Conservation (phyloP, 805 yeast genomes). For the Sugiyamaella americana region DNA sequence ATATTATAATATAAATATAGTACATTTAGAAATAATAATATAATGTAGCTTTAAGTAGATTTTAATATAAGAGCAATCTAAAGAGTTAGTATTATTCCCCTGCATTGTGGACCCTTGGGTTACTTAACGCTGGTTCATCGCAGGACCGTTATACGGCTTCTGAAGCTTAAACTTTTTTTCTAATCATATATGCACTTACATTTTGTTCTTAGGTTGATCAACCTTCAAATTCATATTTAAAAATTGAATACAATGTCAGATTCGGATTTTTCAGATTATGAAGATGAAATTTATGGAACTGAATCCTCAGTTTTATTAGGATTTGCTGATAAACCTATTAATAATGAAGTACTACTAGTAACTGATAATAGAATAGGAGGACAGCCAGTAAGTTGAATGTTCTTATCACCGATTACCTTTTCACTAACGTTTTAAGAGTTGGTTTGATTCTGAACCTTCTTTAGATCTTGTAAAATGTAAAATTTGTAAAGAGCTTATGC, state of each 20-base stretch:
- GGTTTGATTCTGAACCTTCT: constrained; percentile 65
- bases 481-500: constrained; percentile 56
- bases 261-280: constrained; percentile 34
- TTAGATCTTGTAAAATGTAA: constrained; percentile 51
- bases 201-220: too few relatives aligned
- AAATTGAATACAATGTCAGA: neutral
- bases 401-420: constrained; percentile 50
- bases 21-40: too few relatives aligned
- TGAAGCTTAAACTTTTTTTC: too few relatives aligned
- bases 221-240: too few relatives aligned
- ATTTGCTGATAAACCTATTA: constrained; percentile 27
- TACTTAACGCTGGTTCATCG: too few relatives aligned
- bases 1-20: too few relatives aligned
- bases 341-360: constrained; percentile 10
- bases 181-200: too few relatives aligned
- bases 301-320: constrained; percentile 34
- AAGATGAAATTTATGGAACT: constrained; percentile 20
- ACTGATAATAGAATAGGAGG: constrained; percentile 14
- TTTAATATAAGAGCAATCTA: too few relatives aligned
- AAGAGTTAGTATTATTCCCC: too few relatives aligned
- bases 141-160: too few relatives aligned
- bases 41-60: too few relatives aligned
- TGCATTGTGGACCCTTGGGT: too few relatives aligned
- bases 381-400: constrained; percentile 9
- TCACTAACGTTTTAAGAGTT: constrained; percentile 76